phyloP scores from a whole-genome alignment of 1,139 yeast species.

The Suhomyces coccinellae region DNA sequence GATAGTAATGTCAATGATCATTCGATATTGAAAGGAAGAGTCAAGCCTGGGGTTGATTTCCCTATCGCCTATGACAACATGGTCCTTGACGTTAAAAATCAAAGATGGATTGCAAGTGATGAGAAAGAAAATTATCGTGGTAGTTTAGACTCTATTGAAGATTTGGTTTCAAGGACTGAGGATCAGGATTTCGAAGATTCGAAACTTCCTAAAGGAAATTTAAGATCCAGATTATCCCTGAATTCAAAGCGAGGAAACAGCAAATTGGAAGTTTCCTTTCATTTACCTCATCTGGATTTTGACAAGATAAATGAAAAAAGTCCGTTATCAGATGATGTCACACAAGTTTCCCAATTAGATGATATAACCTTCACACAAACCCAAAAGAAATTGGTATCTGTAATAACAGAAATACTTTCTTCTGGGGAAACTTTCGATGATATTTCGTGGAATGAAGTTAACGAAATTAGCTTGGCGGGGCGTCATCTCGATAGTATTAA shows the following conservation, averaged over 20 bases:
- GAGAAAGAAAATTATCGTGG: constrained; percentile 31
- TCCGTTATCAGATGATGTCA: constrained; percentile 33
- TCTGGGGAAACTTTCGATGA: constrained; percentile 22
- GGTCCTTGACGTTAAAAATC: constrained; percentile 39
- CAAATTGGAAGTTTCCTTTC: constrained; percentile 45
- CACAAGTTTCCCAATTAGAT: constrained; percentile 44
- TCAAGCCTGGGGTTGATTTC: constrained; percentile 36
- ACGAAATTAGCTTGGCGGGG: constrained; percentile 35
- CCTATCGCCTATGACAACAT: constrained; percentile 42
- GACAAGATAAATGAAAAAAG: constrained; percentile 19
- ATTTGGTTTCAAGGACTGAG: constrained; percentile 30
- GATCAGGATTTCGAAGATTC: constrained; percentile 12
- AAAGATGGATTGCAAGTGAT: constrained; percentile 37
- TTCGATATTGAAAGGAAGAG: constrained; percentile 28
- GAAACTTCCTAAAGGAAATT: constrained; percentile 3
- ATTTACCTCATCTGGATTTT: constrained; percentile 31
- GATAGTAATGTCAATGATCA: constrained; percentile 13
- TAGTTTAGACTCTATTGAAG: constrained; percentile 48
- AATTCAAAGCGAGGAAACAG: constrained; percentile 17
- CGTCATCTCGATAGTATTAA: constrained; percentile 40
- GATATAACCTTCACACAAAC: constrained; percentile 53
- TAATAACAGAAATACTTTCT: constrained; percentile 48
- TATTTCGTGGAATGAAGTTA: constrained; percentile 46
- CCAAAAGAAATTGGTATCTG: constrained; percentile 44
- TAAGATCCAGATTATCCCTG: constrained; percentile 3